Evolutionary conservation across 192 early-diverging fungal genomes (phyloP).

Genomic region (Podila clonocystis): DNA sequence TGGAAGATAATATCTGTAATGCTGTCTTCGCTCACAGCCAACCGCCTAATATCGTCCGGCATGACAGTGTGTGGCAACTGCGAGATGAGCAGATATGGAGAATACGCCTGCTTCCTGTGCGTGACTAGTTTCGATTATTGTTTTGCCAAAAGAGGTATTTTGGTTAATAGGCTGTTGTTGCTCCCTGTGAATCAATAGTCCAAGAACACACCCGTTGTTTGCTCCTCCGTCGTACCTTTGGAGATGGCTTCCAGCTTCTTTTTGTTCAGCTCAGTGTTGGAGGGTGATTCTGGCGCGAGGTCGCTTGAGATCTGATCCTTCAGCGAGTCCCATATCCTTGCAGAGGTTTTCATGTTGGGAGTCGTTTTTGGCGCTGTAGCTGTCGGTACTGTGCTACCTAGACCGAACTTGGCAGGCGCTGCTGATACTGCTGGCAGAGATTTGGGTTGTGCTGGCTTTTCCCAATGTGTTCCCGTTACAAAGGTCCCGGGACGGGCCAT

Average conservation of each 20-base stretch:
- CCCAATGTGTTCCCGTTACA: slow-evolving; percentile 14
- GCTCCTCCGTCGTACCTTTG: slow-evolving; percentile 13
- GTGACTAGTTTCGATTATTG: slow-evolving; percentile 7
- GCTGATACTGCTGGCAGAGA: background rate
- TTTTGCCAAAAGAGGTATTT: too few species aligned
- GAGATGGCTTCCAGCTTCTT: slow-evolving; percentile 44
- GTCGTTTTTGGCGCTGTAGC: background rate
- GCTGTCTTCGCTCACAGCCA: slow-evolving; percentile 29
- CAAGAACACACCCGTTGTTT: background rate
- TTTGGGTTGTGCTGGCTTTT: background rate
- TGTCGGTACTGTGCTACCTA: background rate
- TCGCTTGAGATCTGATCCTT: slow-evolving; percentile 7
- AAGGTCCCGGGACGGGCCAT: slow-evolving; percentile 6
- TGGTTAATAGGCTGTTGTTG: too few species aligned
- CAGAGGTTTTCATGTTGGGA: background rate
- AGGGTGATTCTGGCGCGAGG: background rate
- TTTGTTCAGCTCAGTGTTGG: slow-evolving; percentile 35
- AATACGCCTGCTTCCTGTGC: slow-evolving; percentile 36
- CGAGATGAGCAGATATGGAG: slow-evolving; percentile 28
- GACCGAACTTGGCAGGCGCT: background rate
- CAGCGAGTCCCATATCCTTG: slow-evolving; percentile 20
- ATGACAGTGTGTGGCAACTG: slow-evolving; percentile 36
- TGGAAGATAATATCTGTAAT: slow-evolving; percentile 44
- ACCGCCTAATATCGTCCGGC: slow-evolving; percentile 46
- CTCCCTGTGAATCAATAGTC: background rate